phyloP scores from a whole-genome alignment of 768 basidiomycete species.

The Tulasnella sp. region DNA sequence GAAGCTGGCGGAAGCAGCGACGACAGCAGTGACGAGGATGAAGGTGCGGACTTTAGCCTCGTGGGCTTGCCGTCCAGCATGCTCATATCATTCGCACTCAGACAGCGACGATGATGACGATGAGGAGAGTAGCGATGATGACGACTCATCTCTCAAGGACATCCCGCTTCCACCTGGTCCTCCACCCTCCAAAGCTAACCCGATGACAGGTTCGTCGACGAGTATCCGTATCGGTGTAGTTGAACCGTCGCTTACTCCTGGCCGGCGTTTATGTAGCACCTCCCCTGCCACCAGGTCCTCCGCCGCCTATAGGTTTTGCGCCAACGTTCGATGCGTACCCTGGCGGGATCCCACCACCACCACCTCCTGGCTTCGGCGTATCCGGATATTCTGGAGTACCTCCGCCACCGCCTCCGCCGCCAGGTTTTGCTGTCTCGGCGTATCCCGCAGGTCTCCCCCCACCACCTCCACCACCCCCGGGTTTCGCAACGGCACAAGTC shows the following conservation, averaged over 20 bases:
- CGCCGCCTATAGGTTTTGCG: slow-evolving; percentile 36
- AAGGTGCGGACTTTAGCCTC: slow-evolving; percentile 33
- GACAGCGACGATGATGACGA: slow-evolving; percentile 24
- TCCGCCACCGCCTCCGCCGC: slow-evolving; percentile 44
- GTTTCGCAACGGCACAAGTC: slow-evolving; percentile 54
- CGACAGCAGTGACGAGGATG: slow-evolving; percentile 51
- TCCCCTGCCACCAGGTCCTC: slow-evolving; percentile 38
- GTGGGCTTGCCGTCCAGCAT: slow-evolving; percentile 24
- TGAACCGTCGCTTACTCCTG: background rate
- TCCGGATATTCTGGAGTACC: slow-evolving; percentile 28
- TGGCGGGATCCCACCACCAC: slow-evolving; percentile 36
- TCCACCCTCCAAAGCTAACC: slow-evolving; percentile 42
- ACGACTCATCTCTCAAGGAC: slow-evolving; percentile 59
- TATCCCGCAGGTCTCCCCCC: slow-evolving; percentile 4
- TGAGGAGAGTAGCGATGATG: slow-evolving; percentile 39
- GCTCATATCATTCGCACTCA: background rate
- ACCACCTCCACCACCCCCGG: slow-evolving; percentile 50
- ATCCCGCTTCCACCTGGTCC: slow-evolving; percentile 87
- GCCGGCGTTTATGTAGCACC: slow-evolving; percentile 32
- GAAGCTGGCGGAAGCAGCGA: slow-evolving; percentile 55
- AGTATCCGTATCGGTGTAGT: background rate
- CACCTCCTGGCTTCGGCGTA: slow-evolving; percentile 37
- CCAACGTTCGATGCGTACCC: slow-evolving; percentile 35
- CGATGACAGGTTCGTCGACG: background rate
- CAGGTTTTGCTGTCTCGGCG: slow-evolving; percentile 43